Percentiles rank a stretch among this genome's conserved stretches.
Conservation (phyloP, 1,284 basidiomycete genomes). For the Cystobasidiaceae sp. region DNA sequence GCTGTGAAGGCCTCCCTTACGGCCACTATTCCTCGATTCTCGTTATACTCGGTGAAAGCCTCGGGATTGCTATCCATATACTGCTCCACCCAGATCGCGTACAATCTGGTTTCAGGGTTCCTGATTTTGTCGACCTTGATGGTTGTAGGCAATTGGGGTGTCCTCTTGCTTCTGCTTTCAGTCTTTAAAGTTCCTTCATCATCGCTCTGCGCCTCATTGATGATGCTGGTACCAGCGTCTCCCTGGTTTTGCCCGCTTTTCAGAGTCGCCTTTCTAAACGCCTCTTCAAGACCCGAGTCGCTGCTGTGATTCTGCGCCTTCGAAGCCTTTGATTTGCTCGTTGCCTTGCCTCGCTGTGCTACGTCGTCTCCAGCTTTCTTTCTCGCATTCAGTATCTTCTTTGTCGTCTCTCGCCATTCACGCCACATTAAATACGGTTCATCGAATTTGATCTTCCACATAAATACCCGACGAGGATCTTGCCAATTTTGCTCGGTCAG, state of each 20-base stretch:
- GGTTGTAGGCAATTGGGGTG: slow-evolving; percentile 28
- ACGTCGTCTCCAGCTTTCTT: slow-evolving; percentile 20
- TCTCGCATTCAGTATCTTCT: slow-evolving; percentile 56
- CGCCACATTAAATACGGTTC: slow-evolving; percentile 98
- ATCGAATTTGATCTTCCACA: slow-evolving; percentile 99
- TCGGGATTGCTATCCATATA: slow-evolving; percentile 62
- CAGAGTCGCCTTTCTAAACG: background rate
- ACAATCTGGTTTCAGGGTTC: slow-evolving; percentile 49
- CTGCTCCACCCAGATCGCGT: slow-evolving; percentile 56
- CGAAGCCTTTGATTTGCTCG: background rate
- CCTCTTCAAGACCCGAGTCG: slow-evolving; percentile 5
- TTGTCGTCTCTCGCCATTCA: slow-evolving; percentile 93
- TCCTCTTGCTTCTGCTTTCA: slow-evolving; percentile 45
- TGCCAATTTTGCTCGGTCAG: slow-evolving; percentile 32
- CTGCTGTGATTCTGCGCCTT: slow-evolving; percentile 2
- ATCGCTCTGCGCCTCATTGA: slow-evolving; percentile 1
- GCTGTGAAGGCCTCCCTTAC: slow-evolving; percentile 72
- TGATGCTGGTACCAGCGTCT: background rate
- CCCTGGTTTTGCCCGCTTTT: background rate
- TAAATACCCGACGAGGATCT: slow-evolving; percentile 69
- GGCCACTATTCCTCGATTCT: slow-evolving; percentile 76
- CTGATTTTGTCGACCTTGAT: slow-evolving; percentile 39
- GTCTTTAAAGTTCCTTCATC: slow-evolving; percentile 52
- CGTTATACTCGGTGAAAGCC: slow-evolving; percentile 62
- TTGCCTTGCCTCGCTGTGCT: background rate